These are phyloP conservation scores for Vicia villosa DNA, from an alignment of 306 rosid species.

Conservation along the genomic window DNA sequence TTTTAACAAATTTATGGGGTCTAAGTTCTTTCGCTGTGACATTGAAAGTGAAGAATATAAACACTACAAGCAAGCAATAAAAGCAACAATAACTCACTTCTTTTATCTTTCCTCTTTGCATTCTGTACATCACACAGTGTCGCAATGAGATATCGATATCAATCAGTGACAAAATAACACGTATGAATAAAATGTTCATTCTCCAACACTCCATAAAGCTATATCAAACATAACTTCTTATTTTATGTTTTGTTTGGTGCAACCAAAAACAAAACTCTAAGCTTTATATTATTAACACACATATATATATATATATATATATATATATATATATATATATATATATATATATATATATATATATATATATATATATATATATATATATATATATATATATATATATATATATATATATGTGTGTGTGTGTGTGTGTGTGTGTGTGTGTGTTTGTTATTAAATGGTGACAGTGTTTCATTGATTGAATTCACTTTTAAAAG, in stretches of 20 bases:
- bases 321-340: too few species aligned
- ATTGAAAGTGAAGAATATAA: constrained; percentile 49
- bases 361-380: too few species aligned
- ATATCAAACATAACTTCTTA: not conserved
- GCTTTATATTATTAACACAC: not conserved
- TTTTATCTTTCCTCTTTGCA: constrained; percentile 1
- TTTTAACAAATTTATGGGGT: constrained; percentile 46
- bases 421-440: too few species aligned
- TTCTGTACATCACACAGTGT: constrained; percentile 31
- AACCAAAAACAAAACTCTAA: constrained; percentile 7
- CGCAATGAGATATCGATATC: constrained; percentile 45
- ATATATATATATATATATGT: too few species aligned
- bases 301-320: too few species aligned
- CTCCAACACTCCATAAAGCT: constrained; percentile 50
- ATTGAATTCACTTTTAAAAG: constrained; percentile 54
- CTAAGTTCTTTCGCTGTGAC: constrained; percentile 38
- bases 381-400: too few species aligned
- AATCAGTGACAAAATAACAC: constrained; percentile 46
- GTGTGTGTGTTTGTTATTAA: too few species aligned
- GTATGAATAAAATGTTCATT: constrained; percentile 49
- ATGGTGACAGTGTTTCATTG: constrained; percentile 44
- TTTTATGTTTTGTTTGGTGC: not conserved
- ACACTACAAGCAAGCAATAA: constrained; percentile 38
- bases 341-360: too few species aligned
- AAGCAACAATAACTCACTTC: constrained; percentile 33